Base-by-base conservation (phyloP, 2,329 filamentous ascomycete genomes). In the Curvularia verruculosa region DNA sequence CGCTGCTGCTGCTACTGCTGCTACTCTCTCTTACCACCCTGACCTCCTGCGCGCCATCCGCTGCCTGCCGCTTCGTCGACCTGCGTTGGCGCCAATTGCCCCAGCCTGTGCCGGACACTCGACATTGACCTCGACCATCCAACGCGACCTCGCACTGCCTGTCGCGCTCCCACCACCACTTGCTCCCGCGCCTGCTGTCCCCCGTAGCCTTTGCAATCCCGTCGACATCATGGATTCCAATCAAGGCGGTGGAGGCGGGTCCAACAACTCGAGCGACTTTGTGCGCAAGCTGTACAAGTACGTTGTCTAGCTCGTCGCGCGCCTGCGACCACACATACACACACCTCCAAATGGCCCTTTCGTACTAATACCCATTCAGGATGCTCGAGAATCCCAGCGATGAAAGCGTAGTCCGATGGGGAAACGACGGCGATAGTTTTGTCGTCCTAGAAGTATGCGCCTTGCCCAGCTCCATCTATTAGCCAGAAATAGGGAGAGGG, bases 261-360 rank as follows among this genome's bases (percentile, higher is more conserved):
- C 86, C 73, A 95, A 90, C 79, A 96, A 91, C 81, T 96, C 92
- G 61, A 96, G 92, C 84, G 92, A 96, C 82, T 96, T 96, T 85
- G 92, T 98, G 80, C 92, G 94, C 83, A 98, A 98, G 81, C 83
- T 98, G 65, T 98, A 97, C 85, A 96, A 96, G 94, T 98, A 88
- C 79, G 84, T 63, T n/a, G n/a, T n/a, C n/a, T n/a, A n/a, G n/a
- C n/a, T n/a, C 13, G 44, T 52, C 49, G 54, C 54, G 54, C 54
- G 54, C 44, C 49, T 28, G 46, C 23, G 21, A 24, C n/a, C 23
- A 18, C n/a, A n/a, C n/a, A n/a, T n/a, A n/a, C n/a, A n/a, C n/a
- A n/a, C n/a, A n/a, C 19, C 12, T 18, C 15, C n/a, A n/a, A n/a
- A 21, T 23, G 18, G 18, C 18, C 18, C 18, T 5, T n/a, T 70